phyloP scores from a whole-genome alignment of 2,329 filamentous ascomycete species.

The Talaromyces amestolkiae region DNA sequence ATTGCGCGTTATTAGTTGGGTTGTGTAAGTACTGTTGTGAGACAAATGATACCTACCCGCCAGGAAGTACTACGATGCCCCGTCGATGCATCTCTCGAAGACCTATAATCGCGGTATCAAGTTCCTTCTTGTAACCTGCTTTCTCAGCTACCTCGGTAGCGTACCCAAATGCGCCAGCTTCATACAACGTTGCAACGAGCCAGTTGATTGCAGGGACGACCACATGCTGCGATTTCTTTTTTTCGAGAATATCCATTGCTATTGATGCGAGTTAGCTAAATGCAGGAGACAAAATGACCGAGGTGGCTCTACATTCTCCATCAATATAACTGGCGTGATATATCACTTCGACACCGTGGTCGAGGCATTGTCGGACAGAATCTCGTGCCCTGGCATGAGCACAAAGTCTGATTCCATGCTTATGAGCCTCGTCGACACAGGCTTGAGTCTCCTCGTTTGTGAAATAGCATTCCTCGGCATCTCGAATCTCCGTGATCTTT shows the following conservation, averaged over 20 bases:
- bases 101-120: slow-evolving; percentile 39
- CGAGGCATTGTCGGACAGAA: slow-evolving; percentile 45
- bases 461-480: slow-evolving; percentile 48
- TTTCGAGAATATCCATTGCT: slow-evolving; percentile 35
- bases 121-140: slow-evolving; percentile 46
- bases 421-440: slow-evolving; percentile 50
- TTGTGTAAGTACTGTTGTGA: background rate
- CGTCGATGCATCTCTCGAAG: slow-evolving; percentile 48
- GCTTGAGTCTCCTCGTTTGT: slow-evolving; percentile 48
- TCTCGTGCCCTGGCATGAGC: slow-evolving; percentile 48
- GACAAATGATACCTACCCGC: slow-evolving; percentile 16
- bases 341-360: slow-evolving; percentile 49
- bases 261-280: background rate
- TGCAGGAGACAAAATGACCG: background rate
- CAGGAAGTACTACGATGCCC: slow-evolving; percentile 47
- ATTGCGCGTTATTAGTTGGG: background rate
- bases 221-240: slow-evolving; percentile 39
- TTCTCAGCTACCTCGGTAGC: slow-evolving; percentile 43
- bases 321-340: slow-evolving; percentile 50
- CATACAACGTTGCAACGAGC: slow-evolving; percentile 40
- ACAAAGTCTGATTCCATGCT: slow-evolving; percentile 35
- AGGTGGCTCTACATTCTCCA: slow-evolving; percentile 26
- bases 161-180: slow-evolving; percentile 44
- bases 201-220: slow-evolving; percentile 48
- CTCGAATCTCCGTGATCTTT: background rate